Conservation (phyloP, 306 rosid genomes). For the Cucurbita argyrosperma region DNA sequence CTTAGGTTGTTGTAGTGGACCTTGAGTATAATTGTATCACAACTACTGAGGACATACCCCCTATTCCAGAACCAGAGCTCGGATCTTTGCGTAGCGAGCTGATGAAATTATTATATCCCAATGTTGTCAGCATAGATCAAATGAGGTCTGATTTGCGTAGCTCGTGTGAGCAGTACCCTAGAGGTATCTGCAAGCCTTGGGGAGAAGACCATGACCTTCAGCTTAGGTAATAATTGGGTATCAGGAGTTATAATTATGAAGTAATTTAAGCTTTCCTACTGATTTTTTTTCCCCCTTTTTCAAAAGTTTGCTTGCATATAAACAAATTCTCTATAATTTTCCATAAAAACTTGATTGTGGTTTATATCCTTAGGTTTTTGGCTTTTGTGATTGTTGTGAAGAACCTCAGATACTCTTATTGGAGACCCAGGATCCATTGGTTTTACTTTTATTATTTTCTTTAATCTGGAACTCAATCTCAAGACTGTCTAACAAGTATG, state of each 20-base stretch:
- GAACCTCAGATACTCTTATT: not conserved
- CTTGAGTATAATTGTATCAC: constrained; percentile 76
- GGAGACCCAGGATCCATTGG: not conserved
- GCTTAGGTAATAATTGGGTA: constrained; percentile 57
- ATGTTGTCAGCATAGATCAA: constrained; percentile 80
- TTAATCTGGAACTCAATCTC: not conserved
- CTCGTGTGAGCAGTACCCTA: constrained; percentile 42
- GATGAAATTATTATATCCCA: constrained; percentile 59
- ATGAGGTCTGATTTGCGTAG: constrained; percentile 40
- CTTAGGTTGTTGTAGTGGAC: constrained; percentile 93
- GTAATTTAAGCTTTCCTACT: constrained; percentile 8
- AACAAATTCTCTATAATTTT: not conserved
- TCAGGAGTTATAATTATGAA: constrained; percentile 14
- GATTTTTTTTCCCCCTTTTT: not conserved
- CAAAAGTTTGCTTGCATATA: not conserved
- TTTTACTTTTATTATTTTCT: not conserved
- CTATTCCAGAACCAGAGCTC: constrained; percentile 84
- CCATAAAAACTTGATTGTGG: not conserved
- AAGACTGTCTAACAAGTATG: not conserved
- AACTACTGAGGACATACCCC: constrained; percentile 90
- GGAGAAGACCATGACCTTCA: constrained; percentile 90
- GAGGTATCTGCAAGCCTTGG: constrained; percentile 63
- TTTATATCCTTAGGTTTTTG: not conserved
- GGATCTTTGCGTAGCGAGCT: constrained; percentile 67
- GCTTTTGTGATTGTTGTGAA: not conserved